Conservation (phyloP, 2,329 filamentous ascomycete species). For the Mariannaea sp. region DNA sequence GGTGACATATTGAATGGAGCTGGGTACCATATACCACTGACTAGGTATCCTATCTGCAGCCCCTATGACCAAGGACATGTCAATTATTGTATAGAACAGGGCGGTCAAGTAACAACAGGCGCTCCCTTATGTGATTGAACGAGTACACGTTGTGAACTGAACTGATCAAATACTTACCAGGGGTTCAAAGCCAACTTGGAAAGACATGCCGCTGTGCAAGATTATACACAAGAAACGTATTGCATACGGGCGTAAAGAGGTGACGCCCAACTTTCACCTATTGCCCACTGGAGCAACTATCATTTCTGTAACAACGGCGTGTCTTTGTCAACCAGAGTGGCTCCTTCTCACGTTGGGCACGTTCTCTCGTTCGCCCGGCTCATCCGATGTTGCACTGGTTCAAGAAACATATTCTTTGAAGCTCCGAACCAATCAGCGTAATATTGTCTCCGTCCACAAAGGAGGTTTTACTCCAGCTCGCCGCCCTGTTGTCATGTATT, state of each 20-base stretch:
- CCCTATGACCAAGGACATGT: background rate
- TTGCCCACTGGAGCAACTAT: background rate
- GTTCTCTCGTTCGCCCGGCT: conserved; percentile 17
- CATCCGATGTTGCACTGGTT: conserved; percentile 33
- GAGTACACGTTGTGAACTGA: background rate
- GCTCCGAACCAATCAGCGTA: conserved; percentile 18
- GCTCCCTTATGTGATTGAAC: background rate
- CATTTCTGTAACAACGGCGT: conserved; percentile 2
- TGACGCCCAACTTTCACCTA: background rate
- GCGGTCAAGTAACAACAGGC: conserved; percentile 1
- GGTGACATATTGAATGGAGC: conserved; percentile 1
- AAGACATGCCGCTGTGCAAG: background rate
- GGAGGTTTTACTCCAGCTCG: background rate
- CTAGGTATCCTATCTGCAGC: too few species aligned
- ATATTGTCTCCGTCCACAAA: conserved; percentile 1
- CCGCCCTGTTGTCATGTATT: background rate
- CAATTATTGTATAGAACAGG: conserved; percentile 2
- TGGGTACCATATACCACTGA: conserved; percentile 7
- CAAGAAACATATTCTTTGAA: conserved; percentile 26
- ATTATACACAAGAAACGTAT: background rate
- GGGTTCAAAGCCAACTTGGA: background rate
- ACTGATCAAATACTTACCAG: background rate
- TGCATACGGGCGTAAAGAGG: conserved; percentile 1
- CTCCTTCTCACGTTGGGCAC: conserved; percentile 2
- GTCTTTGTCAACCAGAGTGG: background rate